These are phyloP conservation scores for Daucus carota DNA, from an alignment of 129 eudicot species.

Conservation along the genomic window DH1_v3.0 NC_030381.2:40458501-40459000, in stretches of 20 bases:
- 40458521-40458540: constrained; percentile 89
- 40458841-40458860: not conserved
- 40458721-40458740: not conserved
- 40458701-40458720: constrained; percentile 57
- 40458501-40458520: constrained; percentile 92
- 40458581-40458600: constrained; percentile 84
- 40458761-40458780: not conserved
- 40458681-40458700: constrained; percentile 96
- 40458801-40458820: not conserved
- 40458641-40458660: constrained; percentile 99
- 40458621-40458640: constrained; percentile 97
- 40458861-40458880: not conserved
- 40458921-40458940: not conserved
- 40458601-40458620: constrained; percentile 97
- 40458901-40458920: not conserved
- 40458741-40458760: not conserved
- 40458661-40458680: constrained; percentile 99
- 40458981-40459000: not conserved
- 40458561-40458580: constrained; percentile 97
- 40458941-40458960: not conserved
- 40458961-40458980: too few species aligned
- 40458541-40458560: constrained; percentile 81
- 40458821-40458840: not conserved
- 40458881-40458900: not conserved
- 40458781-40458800: not conserved